Percentiles rank a stretch among this genome's conserved stretches.
Evolutionary conservation across 2,329 filamentous ascomycete species (phyloP).

Genomic region (Fusarium goolgardi): DNA sequence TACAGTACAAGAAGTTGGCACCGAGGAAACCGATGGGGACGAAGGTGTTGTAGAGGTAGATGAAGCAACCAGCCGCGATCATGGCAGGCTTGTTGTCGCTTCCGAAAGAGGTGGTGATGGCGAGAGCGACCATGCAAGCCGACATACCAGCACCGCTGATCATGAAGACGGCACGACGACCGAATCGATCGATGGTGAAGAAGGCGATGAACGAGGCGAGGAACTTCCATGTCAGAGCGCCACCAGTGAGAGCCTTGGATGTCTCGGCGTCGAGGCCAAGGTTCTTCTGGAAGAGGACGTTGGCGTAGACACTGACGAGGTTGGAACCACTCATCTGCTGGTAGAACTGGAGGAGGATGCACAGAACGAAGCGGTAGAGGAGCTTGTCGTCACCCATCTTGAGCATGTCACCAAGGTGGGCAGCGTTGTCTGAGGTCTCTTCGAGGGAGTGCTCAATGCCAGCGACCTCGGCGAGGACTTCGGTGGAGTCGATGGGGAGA

Average conservation of each 20-base stretch:
- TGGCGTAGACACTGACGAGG: conserved; percentile 48
- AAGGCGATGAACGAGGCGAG: conserved; percentile 47
- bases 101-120: conserved; percentile 43
- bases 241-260: conserved; percentile 43
- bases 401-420: conserved; percentile 57
- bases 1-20: conserved; percentile 69
- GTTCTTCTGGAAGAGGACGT: conserved; percentile 48
- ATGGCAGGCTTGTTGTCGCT: conserved; percentile 40
- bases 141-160: conserved; percentile 46
- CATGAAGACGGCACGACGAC: conserved; percentile 44
- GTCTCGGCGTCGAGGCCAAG: conserved; percentile 38
- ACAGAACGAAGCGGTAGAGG: conserved; percentile 57
- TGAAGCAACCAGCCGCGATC: conserved; percentile 53
- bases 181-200: conserved; percentile 48
- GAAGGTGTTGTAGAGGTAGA: conserved; percentile 76
- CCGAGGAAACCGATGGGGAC: conserved; percentile 74
- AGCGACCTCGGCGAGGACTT: conserved; percentile 57
- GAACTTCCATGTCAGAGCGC: conserved; percentile 51
- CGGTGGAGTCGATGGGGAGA: conserved; percentile 51
- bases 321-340: conserved; percentile 49
- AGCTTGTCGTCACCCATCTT: conserved; percentile 63
- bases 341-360: conserved; percentile 50
- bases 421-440: conserved; percentile 52
- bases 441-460: conserved; percentile 63
- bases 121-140: conserved; percentile 44